Conservation (phyloP, 2,329 filamentous ascomycete genomes). For the Harringtonia lauricola region DNA sequence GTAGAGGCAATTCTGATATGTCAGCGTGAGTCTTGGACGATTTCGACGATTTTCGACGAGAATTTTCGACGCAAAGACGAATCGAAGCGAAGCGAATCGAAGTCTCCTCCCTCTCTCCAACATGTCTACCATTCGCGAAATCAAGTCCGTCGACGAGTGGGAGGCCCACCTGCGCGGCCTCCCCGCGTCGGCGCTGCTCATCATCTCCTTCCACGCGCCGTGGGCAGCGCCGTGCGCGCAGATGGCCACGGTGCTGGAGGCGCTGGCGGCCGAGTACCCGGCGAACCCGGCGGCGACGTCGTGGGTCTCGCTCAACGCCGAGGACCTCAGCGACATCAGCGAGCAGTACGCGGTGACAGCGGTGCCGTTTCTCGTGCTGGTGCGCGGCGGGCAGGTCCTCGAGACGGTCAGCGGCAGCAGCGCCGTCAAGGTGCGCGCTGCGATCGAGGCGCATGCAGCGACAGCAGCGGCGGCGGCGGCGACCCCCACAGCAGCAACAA, state of each 20-base stretch:
- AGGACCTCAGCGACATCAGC: constrained; percentile 84
- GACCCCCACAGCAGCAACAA: constrained; percentile 21
- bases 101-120: not conserved
- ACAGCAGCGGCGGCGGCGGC: no score
- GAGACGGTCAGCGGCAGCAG: constrained; percentile 87
- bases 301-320: constrained; percentile 88
- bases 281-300: constrained; percentile 55
- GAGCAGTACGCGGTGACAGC: constrained; percentile 91
- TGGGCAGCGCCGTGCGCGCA: constrained; percentile 95
- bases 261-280: constrained; percentile 79
- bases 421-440: constrained; percentile 70
- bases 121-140: constrained; percentile 71
- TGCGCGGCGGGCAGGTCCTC: constrained; percentile 63
- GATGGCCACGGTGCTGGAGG: constrained; percentile 78
- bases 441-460: constrained; percentile 74
- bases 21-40: no score
- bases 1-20: not conserved
- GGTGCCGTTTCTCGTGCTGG: constrained; percentile 81
- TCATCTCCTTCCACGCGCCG: constrained; percentile 91
- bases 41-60: not conserved
- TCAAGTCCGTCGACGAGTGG: constrained; percentile 66
- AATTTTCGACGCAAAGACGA: not conserved
- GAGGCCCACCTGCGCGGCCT: constrained; percentile 54
- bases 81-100: no score
- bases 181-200: constrained; percentile 58